Conservation (phyloP, 805 yeast species). For the Starmera pachycereana region DNA sequence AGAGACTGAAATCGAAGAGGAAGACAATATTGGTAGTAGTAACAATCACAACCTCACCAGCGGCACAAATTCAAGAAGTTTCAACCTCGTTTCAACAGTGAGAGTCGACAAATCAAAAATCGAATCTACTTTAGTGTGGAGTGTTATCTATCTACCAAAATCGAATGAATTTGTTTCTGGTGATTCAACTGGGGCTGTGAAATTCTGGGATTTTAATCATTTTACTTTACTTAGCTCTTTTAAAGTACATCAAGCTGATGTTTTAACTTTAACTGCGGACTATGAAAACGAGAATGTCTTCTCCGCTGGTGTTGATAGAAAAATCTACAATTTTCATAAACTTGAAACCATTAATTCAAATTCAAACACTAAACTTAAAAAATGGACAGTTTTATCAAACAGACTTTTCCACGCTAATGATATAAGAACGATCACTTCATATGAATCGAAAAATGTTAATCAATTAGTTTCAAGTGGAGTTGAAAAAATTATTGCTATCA, state of each 20-base stretch:
- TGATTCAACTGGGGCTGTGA: slow-evolving; percentile 90
- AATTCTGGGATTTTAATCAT: slow-evolving; percentile 81
- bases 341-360: slow-evolving; percentile 3
- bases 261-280: slow-evolving; percentile 60
- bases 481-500: slow-evolving; percentile 55
- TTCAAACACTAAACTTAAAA: slow-evolving; percentile 32
- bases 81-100: slow-evolving; percentile 74
- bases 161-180: slow-evolving; percentile 81
- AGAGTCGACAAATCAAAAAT: slow-evolving; percentile 82
- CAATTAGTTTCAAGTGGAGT: slow-evolving; percentile 78
- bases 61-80: slow-evolving; percentile 24
- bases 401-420: slow-evolving; percentile 81
- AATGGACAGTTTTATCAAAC: slow-evolving; percentile 72
- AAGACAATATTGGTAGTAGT: no score
- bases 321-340: slow-evolving; percentile 56
- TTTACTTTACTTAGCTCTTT: slow-evolving; percentile 74
- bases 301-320: slow-evolving; percentile 90
- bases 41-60: no score
- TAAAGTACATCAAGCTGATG: slow-evolving; percentile 85
- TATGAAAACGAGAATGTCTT: slow-evolving; percentile 53
- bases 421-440: slow-evolving; percentile 64
- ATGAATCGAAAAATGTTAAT: slow-evolving; percentile 57
- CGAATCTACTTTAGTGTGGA: slow-evolving; percentile 90
- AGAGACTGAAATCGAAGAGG: slow-evolving; percentile 20
- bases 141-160: slow-evolving; percentile 52